A percentile compares a stretch with the other conserved stretches of the same genome.
Evolutionary conservation across 2,329 filamentous ascomycete species (phyloP).

Genomic region (Colletotrichum phormii): DNA sequence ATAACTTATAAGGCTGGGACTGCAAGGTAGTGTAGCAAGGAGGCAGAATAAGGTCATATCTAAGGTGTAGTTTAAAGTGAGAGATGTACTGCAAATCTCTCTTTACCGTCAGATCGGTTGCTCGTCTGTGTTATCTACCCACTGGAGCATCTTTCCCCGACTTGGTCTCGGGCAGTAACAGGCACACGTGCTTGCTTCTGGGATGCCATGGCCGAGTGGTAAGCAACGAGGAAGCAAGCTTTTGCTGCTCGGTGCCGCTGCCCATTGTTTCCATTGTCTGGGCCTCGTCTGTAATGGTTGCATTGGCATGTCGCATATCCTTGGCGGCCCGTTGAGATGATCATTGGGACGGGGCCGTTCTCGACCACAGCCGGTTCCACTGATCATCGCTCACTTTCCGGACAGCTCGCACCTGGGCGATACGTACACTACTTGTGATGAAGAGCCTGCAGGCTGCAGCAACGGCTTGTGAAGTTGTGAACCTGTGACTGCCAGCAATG

Average conservation of each 20-base stretch:
- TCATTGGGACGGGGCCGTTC: conserved; percentile 29
- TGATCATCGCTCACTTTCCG: conserved; percentile 25
- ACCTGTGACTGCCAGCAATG: not conserved
- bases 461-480: not conserved
- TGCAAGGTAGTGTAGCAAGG: not conserved
- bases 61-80: conserved; percentile 30
- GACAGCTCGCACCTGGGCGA: conserved; percentile 2
- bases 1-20: not conserved
- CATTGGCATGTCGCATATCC: conserved; percentile 17
- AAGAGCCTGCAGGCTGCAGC: not conserved
- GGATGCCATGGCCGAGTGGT: not conserved
- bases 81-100: conserved; percentile 29
- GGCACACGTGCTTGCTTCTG: conserved; percentile 10
- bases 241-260: conserved; percentile 1
- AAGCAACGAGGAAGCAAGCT: conserved; percentile 3
- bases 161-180: not conserved
- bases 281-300: conserved; percentile 8
- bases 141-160: conserved; percentile 1
- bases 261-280: not conserved
- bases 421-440: not conserved
- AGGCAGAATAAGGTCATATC: conserved; percentile 21
- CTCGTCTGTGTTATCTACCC: not conserved
- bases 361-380: conserved; percentile 25
- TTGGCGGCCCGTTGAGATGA: conserved; percentile 28
- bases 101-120: conserved; percentile 11